phyloP scores from a whole-genome alignment of 495 filamentous ascomycete genomes.

The Penicillium herquei region DNA sequence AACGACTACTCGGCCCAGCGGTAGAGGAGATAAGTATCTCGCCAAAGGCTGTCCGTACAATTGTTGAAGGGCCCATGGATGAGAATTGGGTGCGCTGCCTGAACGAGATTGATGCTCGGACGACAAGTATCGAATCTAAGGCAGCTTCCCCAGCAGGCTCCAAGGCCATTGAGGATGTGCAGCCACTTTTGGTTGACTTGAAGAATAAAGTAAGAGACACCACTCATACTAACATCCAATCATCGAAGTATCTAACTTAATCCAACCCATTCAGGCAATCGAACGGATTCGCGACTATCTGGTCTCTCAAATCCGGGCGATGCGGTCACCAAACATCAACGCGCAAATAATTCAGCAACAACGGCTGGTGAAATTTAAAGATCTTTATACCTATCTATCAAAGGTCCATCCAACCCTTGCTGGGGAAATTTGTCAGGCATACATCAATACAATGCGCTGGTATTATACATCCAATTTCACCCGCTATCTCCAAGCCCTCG shows the following conservation, averaged over 20 bases:
- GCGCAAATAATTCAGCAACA: slow-evolving; percentile 94
- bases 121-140: slow-evolving; percentile 65
- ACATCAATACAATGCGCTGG: slow-evolving; percentile 98
- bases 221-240: background rate
- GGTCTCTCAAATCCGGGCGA: slow-evolving; percentile 87
- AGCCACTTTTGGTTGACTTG: slow-evolving; percentile 78
- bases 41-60: slow-evolving; percentile 74
- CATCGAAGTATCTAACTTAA: slow-evolving; percentile 1
- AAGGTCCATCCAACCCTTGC: slow-evolving; percentile 75
- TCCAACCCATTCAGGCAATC: slow-evolving; percentile 57
- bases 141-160: slow-evolving; percentile 57
- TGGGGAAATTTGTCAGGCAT: slow-evolving; percentile 87
- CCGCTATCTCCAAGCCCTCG: slow-evolving; percentile 78
- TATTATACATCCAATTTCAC: slow-evolving; percentile 92
- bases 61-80: slow-evolving; percentile 86
- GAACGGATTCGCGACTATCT: slow-evolving; percentile 93
- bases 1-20: slow-evolving; percentile 82
- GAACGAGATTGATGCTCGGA: slow-evolving; percentile 78
- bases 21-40: slow-evolving; percentile 91
- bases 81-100: slow-evolving; percentile 84
- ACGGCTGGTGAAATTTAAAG: slow-evolving; percentile 80
- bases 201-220: slow-evolving; percentile 67
- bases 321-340: slow-evolving; percentile 92
- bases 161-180: slow-evolving; percentile 79
- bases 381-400: slow-evolving; percentile 79